Evolutionary conservation across 805 yeast genomes (phyloP), one percentile per base, ranked within the genome.

Genomic region (Maudiozyma bulderi): DNA sequence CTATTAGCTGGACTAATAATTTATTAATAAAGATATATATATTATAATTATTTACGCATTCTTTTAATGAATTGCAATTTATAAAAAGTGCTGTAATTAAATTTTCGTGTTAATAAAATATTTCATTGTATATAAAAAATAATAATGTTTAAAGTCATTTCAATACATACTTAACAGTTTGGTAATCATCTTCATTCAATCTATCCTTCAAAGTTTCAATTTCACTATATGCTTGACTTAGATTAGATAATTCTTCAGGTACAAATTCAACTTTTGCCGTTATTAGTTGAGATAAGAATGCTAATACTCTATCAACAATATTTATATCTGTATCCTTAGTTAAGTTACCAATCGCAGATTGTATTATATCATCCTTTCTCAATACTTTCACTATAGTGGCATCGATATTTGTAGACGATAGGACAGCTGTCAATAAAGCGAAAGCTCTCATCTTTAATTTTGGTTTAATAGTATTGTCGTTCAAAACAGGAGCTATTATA

Each of bases 391-490:
- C 49, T 31, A 65, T 43, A 39, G 72, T 70, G 10, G 72, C 73
- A 9, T 66, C 62, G 39, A 71, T 67, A 14, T 73, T 59, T 3
- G 76, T 80, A 2, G 80, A 74, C 8, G 85, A 75, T 35, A 84
- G 61, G 13, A 82, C 65, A 1, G 89, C 78, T n/a, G 81, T 73
- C 3, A 82, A 54, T 46, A 82, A 58, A 9, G 86, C 80, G 40
- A 83, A 68, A 0, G 74, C 62, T 62, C 88, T 74, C 49, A 82
- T 63, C 50, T 73, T 73, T 37, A 74, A 53, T 56, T 75, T 81
- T 37, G 71, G 70, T 10, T 55, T 54, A 1, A 54, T 48, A 4
- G 40, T 44, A 1, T 47, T 13, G 30, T 58, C 61, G 13, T 48
- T 55, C 29, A 65, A 53, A 3, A 63, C 54, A 10, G 65, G 65